phyloP scores from a whole-genome alignment of 176 grass and related monocot genomes.

The Avena insularis region DNA sequence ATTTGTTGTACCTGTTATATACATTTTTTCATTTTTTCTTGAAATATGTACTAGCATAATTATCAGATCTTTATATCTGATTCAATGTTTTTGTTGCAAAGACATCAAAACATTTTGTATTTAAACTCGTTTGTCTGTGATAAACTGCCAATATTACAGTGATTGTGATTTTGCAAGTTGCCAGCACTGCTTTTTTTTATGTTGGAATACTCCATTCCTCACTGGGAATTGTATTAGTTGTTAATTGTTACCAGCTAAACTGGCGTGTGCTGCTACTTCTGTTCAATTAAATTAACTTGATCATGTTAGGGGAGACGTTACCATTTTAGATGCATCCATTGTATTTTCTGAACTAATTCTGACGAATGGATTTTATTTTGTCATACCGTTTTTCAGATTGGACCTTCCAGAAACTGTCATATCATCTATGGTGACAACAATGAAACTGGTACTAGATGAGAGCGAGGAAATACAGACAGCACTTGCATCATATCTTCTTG shows the following conservation, averaged over 20 bases:
- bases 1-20: not conserved
- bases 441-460: constrained; percentile 90
- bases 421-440: constrained; percentile 82
- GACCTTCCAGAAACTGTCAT: constrained; percentile 66
- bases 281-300: not conserved
- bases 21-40: not conserved
- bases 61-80: not conserved
- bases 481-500: constrained; percentile 65
- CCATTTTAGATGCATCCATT: constrained; percentile 21
- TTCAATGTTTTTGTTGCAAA: constrained; percentile 18
- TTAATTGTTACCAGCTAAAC: constrained; percentile 18
- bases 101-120: not conserved
- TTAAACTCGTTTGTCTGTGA: not conserved
- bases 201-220: constrained; percentile 20
- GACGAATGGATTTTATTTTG: not conserved
- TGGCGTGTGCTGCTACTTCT: not conserved
- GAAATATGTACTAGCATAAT: not conserved
- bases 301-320: not conserved
- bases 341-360: not conserved
- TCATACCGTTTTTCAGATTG: constrained; percentile 45
- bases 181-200: not conserved
- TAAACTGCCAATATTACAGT: constrained; percentile 22
- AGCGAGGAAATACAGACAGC: constrained; percentile 76
- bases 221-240: not conserved
- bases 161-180: not conserved